These are phyloP conservation scores for Rhodotorula sphaerocarpa DNA, from an alignment of 768 basidiomycete genomes.

Conservation along the genomic window DNA sequence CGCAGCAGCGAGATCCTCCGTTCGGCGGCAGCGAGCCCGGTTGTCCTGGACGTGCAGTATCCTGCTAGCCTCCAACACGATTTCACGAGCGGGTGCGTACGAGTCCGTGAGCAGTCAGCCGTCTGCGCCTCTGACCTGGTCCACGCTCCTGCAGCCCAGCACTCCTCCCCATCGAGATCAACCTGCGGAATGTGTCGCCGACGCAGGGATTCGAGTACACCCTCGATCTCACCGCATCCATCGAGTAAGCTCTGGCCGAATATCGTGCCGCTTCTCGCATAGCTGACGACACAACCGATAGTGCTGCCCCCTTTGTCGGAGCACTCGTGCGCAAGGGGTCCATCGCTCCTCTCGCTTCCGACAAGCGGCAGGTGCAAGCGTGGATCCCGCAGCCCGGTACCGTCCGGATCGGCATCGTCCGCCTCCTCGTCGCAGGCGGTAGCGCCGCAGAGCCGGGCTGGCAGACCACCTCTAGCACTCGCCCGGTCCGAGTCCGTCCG, in stretches of 20 bases:
- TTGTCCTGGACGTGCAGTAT: slow-evolving; percentile 49
- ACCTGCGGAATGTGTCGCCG: slow-evolving; percentile 64
- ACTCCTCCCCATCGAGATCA: slow-evolving; percentile 52
- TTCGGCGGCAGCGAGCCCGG: slow-evolving; percentile 58
- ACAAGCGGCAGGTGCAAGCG: slow-evolving; percentile 48
- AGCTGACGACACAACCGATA: neutral
- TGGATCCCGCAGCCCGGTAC: slow-evolving; percentile 59
- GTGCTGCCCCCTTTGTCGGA: slow-evolving; percentile 51
- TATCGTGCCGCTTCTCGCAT: too few relatives aligned
- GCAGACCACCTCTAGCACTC: too few relatives aligned
- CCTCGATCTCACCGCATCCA: slow-evolving; percentile 7
- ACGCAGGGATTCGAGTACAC: slow-evolving; percentile 46
- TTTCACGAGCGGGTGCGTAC: slow-evolving; percentile 59
- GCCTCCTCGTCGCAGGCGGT: neutral
- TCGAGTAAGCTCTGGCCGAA: too few relatives aligned
- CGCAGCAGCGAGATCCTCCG: slow-evolving; percentile 63
- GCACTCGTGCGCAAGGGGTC: slow-evolving; percentile 59
- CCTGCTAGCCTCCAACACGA: slow-evolving; percentile 50
- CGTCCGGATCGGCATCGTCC: slow-evolving; percentile 51
- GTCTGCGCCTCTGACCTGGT: neutral
- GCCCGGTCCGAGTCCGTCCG: too few relatives aligned
- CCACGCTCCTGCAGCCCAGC: slow-evolving; percentile 50
- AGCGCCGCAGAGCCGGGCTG: too few relatives aligned
- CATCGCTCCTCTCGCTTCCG: slow-evolving; percentile 51
- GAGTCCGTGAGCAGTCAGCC: neutral